Evolutionary conservation across 768 basidiomycete genomes (phyloP).

Genomic region (Phanerochaete sordida): DNA sequence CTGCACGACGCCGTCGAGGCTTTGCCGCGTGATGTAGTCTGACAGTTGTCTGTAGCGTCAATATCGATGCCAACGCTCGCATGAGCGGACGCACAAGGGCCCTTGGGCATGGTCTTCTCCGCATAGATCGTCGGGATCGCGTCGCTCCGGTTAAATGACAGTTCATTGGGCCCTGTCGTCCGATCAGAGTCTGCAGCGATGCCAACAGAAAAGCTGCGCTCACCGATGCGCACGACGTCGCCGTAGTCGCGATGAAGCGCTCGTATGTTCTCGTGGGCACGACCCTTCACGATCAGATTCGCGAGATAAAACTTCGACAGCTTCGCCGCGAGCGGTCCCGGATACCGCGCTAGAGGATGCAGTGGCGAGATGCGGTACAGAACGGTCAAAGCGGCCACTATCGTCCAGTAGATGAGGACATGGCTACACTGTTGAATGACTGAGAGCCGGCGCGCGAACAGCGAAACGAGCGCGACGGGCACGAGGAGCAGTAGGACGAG

Average conservation of each 20-base stretch:
- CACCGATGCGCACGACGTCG: conserved; percentile 54
- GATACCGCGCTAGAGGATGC: conserved; percentile 23
- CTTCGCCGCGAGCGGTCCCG: conserved; percentile 18
- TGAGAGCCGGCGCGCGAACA: not conserved
- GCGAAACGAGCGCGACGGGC: not conserved
- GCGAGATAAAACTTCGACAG: conserved; percentile 16
- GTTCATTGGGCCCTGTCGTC: conserved; percentile 11
- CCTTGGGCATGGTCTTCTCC: conserved; percentile 5
- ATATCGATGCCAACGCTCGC: not conserved
- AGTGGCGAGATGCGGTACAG: conserved; percentile 22
- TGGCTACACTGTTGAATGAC: not conserved
- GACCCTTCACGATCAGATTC: conserved; percentile 11
- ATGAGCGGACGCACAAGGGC: conserved; percentile 2
- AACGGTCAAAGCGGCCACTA: conserved; percentile 18
- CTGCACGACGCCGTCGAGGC: not conserved
- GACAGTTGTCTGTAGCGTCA: not conserved
- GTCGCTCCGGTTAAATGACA: conserved; percentile 6
- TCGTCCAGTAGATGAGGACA: conserved; percentile 23
- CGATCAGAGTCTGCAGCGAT: not conserved
- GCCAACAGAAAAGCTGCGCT: conserved; percentile 8
- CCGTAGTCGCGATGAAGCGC: conserved; percentile 52
- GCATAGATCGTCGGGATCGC: conserved; percentile 9
- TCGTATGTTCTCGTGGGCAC: conserved; percentile 43
- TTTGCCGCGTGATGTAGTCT: conserved; percentile 8
- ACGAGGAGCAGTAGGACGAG: not conserved